Base-by-base conservation (phyloP, 192 early-diverging fungal genomes). In the Blastocladiella britannica region DNA sequence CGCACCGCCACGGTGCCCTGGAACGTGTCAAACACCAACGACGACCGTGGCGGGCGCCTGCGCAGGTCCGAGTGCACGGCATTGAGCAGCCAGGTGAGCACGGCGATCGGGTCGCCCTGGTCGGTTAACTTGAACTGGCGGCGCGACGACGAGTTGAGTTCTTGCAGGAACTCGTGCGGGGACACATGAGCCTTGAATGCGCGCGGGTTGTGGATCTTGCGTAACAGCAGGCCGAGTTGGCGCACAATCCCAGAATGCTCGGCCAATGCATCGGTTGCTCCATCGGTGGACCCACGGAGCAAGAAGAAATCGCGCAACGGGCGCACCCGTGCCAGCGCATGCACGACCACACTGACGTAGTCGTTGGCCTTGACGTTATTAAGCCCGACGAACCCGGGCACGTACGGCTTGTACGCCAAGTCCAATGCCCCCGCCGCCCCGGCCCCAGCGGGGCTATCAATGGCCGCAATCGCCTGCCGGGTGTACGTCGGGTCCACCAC, bases 281-380 rank as follows among this genome's bases (percentile, higher is more conserved):
- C n/a, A 51, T 66, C 59, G 30, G 74, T 70, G 52, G 70, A 70
- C 18, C 76, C 70, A 28, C 83, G 64, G 29, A 77, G 64, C 58
- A 97, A 76, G 59, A 94, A 80, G 55, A 74, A 76, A 66, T 97
- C 74, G 26, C 91, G 75, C n/a, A 97, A 65, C 26, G 83, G 86
- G 37, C 80, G 74, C 26, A 93, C 79, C 59, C 95, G 94, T 0
- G 81, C 79, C 18, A 97, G 65, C 1, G 84, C 79, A 65, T 95
- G 91, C 26, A 97, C 71, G 43, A 90, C 80, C 12, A 84, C 88
- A 63, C 93, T 97, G 51, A 94, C 81, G 67, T 88, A 93, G 63
- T 94, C 91, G 62, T 91, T 97, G 18, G 78, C 76, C 62, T 97
- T 97, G 59, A 95, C 80, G 57, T 88, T 92, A 61, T 95, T 95